phyloP scores from a whole-genome alignment of 345 rosid species.

The Draba incana region DNA sequence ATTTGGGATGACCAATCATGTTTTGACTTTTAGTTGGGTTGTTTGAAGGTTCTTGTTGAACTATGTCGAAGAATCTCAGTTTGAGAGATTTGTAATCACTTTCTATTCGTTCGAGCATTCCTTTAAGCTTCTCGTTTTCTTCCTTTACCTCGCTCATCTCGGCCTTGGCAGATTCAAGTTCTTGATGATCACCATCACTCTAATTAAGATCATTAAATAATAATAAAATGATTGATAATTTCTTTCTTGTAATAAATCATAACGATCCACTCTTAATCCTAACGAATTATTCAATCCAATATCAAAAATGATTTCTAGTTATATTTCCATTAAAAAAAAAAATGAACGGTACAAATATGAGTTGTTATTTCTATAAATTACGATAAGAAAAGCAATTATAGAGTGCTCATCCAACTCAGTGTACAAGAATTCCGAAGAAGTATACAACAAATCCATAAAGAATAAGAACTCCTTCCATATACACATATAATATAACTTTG shows the following conservation, averaged over 20 bases:
- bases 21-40: conserved; percentile 31
- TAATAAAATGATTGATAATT: neutral
- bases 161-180: conserved; percentile 62
- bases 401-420: neutral
- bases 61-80: conserved; percentile 59
- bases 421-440: conserved; percentile 15
- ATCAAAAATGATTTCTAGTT: neutral
- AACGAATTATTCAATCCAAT: neutral
- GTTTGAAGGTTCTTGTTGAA: conserved; percentile 47
- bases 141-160: conserved; percentile 76
- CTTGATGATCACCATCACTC: conserved; percentile 46
- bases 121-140: conserved; percentile 70
- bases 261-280: neutral
- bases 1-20: conserved; percentile 25
- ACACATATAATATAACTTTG: neutral
- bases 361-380: neutral
- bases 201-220: conserved; percentile 9
- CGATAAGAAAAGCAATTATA: neutral
- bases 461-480: neutral
- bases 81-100: conserved; percentile 70
- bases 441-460: neutral
- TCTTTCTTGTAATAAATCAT: neutral
- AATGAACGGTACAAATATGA: neutral
- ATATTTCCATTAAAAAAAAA: neutral
- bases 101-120: conserved; percentile 56